Base-by-base conservation (phyloP, 768 basidiomycete species). In the Leccinum subtestaceum region DNA sequence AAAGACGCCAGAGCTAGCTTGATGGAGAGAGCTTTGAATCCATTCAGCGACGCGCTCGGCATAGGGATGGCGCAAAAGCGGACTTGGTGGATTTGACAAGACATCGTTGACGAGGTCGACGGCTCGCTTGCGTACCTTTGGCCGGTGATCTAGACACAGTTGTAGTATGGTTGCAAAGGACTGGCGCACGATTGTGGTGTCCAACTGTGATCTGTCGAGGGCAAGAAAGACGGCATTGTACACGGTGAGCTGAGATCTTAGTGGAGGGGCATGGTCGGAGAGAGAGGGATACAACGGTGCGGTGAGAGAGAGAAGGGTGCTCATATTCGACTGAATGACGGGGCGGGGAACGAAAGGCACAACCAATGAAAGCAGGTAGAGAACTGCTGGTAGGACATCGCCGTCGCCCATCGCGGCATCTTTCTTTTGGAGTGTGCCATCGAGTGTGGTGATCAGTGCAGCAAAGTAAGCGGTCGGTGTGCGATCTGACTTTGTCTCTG, bases 401-500 rank as follows among this genome's bases (percentile, higher is more conserved):
- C 81, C 75, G 88, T 96, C 53, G 88, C 86, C 93, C 84, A 96
- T 32, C 80, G 86, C 62, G 56, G 70, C 65, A 65, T 79, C 80
- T 65, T 78, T 80, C 69, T 81, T 87, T 75, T 86, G 84, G 25
- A 93, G 72, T 11, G 88, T 86, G 59, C 88, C 85, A 67, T 93
- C 89, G 31, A 96, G 80, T 8, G 91, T 89, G 12, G 93, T 93
- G 52, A 93, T 77, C 59, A 96, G 80, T 3, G 91, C 88, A n/a
- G 94, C 92, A 74, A 95, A 97, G 77, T 98, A 98, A 31, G 97
- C 96, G 1, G 93, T 94, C 7, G 95, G 81, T 8, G 89, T 81
- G 43, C 77, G 74, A 55, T 88, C 86, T 8, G 87, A 79, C 60
- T 77, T 77, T 66, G 88, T 87, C 66, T 92, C 89, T 64, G 80